Base-by-base conservation (phyloP, 2,329 filamentous ascomycete species). In the Cladosporium oxysporum region DNA sequence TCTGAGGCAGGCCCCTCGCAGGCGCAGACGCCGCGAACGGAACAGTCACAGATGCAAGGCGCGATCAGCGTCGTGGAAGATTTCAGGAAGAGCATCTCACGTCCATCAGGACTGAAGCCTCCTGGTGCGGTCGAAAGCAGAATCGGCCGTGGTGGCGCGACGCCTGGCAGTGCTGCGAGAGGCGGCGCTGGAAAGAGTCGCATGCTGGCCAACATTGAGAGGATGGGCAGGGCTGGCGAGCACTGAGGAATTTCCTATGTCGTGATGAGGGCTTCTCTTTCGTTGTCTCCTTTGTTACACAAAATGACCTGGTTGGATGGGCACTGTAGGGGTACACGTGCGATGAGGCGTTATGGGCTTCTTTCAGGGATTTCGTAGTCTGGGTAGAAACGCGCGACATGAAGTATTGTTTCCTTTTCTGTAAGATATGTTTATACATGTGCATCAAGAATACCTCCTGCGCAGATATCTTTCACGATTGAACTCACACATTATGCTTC, bases 171-270 rank as follows among this genome's bases (percentile, higher is more conserved):
- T 58, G 53, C 69, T 21, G 75, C 68, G 28, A 78, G 75, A 58
- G 74, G 73, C 37, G 80, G 74, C 33, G 75, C 73, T 10, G 79
- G 80, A 16, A 84, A 91, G 72, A 91, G 90, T 74, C 88, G 90
- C 65, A 90, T 95, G 74, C 89, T 96, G 89, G 90, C 85, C 72
- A 92, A 90, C 21, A 95, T 96, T 76, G 92, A 96, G 82, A 88
- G 89, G 79, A 96, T 96, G 92, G 92, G 92, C 11, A 88, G 74
- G 35, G 70, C 73, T n/a, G 69, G 75, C 8, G 61, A 63, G 61
- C 57, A 59, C 57, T 59, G 52, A 57, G 21, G 35, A 8, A 11
- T 18, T 55, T n/a, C 10, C 10, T n/a, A 53, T 33, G 28, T 33
- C 10, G 31, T 55, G 52, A 55, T 33, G 52, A 53, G 28, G 41